Percentiles rank a stretch among this genome's conserved stretches.
Evolutionary conservation across 306 rosid species (phyloP).

Genomic region (Senna siamea): DNA sequence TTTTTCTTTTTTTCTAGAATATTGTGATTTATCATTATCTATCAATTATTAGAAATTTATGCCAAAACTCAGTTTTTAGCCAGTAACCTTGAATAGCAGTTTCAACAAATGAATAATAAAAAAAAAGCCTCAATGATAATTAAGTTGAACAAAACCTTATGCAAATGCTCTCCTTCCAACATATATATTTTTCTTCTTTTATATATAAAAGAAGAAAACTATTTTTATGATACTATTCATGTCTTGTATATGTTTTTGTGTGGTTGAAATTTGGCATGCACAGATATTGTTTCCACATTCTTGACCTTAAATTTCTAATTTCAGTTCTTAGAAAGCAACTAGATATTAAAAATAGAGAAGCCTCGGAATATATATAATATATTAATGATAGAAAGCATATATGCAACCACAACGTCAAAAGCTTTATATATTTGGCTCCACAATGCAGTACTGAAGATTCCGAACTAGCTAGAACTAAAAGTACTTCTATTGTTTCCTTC

Average conservation of each 20-base stretch:
- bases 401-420: slow-evolving; percentile 25
- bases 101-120: no score
- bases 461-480: slow-evolving; percentile 29
- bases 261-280: slow-evolving; percentile 22
- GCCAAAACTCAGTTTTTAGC: no score
- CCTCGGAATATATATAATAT: background rate
- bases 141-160: no score
- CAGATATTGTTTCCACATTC: slow-evolving; percentile 23
- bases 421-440: slow-evolving; percentile 50
- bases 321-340: slow-evolving; percentile 37
- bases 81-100: no score
- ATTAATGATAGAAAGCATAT: slow-evolving; percentile 35
- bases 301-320: slow-evolving; percentile 39
- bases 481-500: slow-evolving; percentile 36
- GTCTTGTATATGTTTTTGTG: slow-evolving; percentile 23
- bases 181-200: background rate
- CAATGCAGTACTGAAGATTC: slow-evolving; percentile 47
- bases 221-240: background rate
- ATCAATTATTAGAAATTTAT: no score
- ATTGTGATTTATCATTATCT: background rate
- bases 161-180: background rate
- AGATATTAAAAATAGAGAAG: slow-evolving; percentile 5
- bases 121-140: no score
- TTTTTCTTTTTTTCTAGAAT: background rate
- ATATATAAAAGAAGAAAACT: slow-evolving; percentile 3